A percentile compares a stretch with the other conserved stretches of the same genome.
Conservation (phyloP, 495 filamentous ascomycete genomes). For the Penicillium steckii region DNA sequence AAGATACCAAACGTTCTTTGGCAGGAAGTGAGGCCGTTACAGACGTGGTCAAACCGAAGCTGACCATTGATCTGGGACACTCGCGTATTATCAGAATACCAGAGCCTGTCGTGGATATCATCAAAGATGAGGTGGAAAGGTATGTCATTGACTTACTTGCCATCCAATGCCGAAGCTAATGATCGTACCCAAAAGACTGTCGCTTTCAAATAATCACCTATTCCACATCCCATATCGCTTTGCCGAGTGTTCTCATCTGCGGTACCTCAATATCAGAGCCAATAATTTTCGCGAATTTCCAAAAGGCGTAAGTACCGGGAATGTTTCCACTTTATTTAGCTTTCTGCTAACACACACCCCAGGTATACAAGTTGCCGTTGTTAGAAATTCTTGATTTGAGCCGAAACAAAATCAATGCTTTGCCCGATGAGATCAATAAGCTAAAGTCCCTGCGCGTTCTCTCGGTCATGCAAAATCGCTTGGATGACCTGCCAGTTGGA, state of each 20-base stretch:
- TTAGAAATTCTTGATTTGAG: constrained; percentile 93
- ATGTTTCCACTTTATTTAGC: too few species aligned
- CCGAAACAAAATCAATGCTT: constrained; percentile 71
- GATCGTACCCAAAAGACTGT: constrained; percentile 56
- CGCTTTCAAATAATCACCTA: constrained; percentile 85
- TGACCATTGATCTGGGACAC: constrained; percentile 88
- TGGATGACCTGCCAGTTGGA: constrained; percentile 77
- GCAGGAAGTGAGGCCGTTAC: constrained; percentile 67
- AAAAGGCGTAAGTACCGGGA: constrained; percentile 60
- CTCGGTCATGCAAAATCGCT: constrained; percentile 79
- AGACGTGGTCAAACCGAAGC: constrained; percentile 68
- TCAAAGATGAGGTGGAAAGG: constrained; percentile 92
- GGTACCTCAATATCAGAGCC: constrained; percentile 90
- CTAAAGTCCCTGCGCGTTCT: constrained; percentile 75
- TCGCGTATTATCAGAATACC: constrained; percentile 78
- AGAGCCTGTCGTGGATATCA: constrained; percentile 85
- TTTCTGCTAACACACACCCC: too few species aligned
- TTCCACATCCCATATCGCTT: constrained; percentile 76
- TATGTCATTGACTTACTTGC: constrained; percentile 36
- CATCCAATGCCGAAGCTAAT: neutral
- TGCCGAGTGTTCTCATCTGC: constrained; percentile 80
- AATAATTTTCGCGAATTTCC: constrained; percentile 90
- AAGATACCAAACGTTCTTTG: constrained; percentile 66
- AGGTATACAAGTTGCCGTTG: constrained; percentile 78
- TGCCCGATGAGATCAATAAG: constrained; percentile 78